These are phyloP conservation scores for Zarea fungicola DNA, from an alignment of 2,329 filamentous ascomycete genomes.

Conservation along the genomic window DNA sequence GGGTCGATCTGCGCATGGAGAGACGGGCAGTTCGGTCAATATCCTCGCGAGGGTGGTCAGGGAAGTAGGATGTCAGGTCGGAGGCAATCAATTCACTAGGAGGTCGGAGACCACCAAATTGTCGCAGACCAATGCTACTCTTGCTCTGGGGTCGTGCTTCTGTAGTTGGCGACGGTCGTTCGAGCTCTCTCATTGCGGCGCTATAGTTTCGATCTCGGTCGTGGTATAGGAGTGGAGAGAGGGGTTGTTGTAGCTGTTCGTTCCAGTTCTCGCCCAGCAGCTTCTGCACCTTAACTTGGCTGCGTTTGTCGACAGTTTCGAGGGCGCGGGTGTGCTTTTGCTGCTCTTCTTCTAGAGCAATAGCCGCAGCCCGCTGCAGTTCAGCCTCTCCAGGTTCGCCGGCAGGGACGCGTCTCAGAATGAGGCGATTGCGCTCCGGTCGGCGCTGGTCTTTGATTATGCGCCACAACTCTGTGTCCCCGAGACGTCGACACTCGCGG, in stretches of 20 bases:
- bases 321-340: conserved; percentile 63
- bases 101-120: conserved; percentile 86
- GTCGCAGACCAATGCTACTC: conserved; percentile 57
- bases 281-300: conserved; percentile 83
- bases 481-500: conserved; percentile 71
- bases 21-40: conserved; percentile 94
- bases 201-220: conserved; percentile 65
- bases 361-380: conserved; percentile 78
- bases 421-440: conserved; percentile 83
- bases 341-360: conserved; percentile 81
- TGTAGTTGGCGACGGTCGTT: conserved; percentile 45
- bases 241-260: conserved; percentile 71
- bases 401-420: conserved; percentile 85
- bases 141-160: conserved; percentile 36
- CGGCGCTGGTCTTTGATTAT: conserved; percentile 83
- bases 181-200: conserved; percentile 53
- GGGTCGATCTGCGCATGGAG: conserved; percentile 83
- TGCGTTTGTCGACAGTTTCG: conserved; percentile 64
- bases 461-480: conserved; percentile 82
- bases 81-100: conserved; percentile 97
- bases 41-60: conserved; percentile 86
- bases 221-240: conserved; percentile 72
- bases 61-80: conserved; percentile 94
- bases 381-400: conserved; percentile 86
- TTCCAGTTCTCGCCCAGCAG: conserved; percentile 84